phyloP scores from a whole-genome alignment of 2,329 filamentous ascomycete genomes.

The Botrytis deweyae region DNA sequence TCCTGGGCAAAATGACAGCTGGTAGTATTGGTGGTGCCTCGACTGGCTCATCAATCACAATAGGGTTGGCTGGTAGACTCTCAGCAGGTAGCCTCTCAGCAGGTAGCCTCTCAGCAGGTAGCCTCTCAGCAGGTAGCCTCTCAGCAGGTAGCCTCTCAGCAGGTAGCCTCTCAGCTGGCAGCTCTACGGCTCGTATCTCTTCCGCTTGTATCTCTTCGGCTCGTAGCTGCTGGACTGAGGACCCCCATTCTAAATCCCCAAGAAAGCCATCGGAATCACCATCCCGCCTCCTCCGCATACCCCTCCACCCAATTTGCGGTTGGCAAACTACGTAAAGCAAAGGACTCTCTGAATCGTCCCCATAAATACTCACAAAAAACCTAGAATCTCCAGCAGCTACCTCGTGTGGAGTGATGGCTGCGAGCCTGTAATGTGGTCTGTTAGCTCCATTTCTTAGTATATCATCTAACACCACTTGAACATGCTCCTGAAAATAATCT shows the following conservation, averaged over 20 bases:
- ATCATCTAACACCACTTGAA: neutral
- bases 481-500: neutral
- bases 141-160: too few relatives aligned
- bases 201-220: too few relatives aligned
- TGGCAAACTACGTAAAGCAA: neutral
- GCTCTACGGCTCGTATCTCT: too few relatives aligned
- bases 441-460: neutral
- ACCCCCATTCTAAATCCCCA: neutral
- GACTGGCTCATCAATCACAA: neutral
- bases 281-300: neutral
- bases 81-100: too few relatives aligned
- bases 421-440: neutral
- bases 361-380: neutral
- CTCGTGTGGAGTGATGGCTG: neutral
- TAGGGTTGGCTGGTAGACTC: neutral
- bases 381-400: neutral
- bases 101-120: too few relatives aligned
- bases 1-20: neutral
- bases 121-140: too few relatives aligned
- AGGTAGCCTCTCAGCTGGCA: too few relatives aligned
- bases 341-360: neutral
- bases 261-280: neutral
- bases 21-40: neutral
- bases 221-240: neutral
- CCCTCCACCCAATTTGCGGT: neutral